Evolutionary conservation across 2,329 filamentous ascomycete genomes (phyloP).

Genomic region (Colletotrichum tropicicola): DNA sequence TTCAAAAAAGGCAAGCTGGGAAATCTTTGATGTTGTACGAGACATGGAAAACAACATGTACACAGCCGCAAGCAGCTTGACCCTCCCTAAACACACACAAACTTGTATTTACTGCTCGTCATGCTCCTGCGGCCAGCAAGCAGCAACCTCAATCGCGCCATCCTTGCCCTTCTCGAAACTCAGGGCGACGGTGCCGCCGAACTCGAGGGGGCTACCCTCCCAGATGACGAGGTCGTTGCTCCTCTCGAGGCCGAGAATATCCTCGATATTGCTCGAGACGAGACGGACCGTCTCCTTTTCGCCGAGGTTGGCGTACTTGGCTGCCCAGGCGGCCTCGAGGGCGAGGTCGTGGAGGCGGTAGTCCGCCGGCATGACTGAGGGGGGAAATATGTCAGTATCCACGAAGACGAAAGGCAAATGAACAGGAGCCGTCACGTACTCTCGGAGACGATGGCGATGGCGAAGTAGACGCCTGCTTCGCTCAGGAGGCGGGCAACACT

Average conservation of each 20-base stretch:
- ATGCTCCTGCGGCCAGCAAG: slow-evolving; percentile 39
- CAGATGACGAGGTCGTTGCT: slow-evolving; percentile 51
- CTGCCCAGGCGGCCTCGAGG: slow-evolving; percentile 49
- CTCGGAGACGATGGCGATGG: slow-evolving; percentile 38
- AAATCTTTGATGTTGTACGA: too few relatives aligned
- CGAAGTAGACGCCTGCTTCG: slow-evolving; percentile 50
- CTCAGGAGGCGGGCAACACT: slow-evolving; percentile 47
- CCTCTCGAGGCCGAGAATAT: slow-evolving; percentile 46
- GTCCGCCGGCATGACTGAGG: slow-evolving; percentile 39
- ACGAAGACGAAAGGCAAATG: neutral
- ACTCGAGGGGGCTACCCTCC: slow-evolving; percentile 51
- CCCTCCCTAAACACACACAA: too few relatives aligned
- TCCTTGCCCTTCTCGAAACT: slow-evolving; percentile 40
- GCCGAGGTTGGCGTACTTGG: slow-evolving; percentile 47
- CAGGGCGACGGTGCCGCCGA: slow-evolving; percentile 48
- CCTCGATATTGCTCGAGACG: slow-evolving; percentile 50
- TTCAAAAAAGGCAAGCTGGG: too few relatives aligned
- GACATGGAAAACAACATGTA: neutral
- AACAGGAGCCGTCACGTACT: slow-evolving; percentile 25
- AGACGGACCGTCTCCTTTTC: slow-evolving; percentile 45
- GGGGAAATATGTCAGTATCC: neutral
- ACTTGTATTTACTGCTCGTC: neutral
- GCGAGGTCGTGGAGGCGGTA: slow-evolving; percentile 48
- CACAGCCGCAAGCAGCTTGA: too few relatives aligned
- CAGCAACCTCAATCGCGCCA: slow-evolving; percentile 36